phyloP scores from a whole-genome alignment of 495 filamentous ascomycete species.

The Annulohypoxylon stygium region DNA sequence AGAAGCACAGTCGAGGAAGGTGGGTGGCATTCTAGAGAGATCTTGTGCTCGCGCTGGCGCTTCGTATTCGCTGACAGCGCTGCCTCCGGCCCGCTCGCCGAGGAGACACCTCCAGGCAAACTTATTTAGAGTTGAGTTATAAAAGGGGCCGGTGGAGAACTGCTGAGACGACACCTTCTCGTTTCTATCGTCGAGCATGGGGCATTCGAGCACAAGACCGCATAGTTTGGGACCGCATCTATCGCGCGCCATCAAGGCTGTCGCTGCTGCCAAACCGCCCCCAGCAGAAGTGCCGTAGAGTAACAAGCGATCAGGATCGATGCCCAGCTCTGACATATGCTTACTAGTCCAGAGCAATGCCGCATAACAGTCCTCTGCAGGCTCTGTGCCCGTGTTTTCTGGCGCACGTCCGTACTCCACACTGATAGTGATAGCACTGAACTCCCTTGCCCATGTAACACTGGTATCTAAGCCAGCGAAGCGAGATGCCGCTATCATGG shows the following conservation, averaged over 20 bases:
- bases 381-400: constrained; percentile 49
- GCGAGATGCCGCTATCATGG: constrained; percentile 49
- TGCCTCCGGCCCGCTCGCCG: constrained; percentile 49
- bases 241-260: constrained; percentile 52
- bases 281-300: constrained; percentile 56
- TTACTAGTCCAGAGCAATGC: constrained; percentile 46
- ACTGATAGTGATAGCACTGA: constrained; percentile 50
- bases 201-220: constrained; percentile 51
- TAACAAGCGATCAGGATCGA: constrained; percentile 53
- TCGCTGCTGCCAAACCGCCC: constrained; percentile 53
- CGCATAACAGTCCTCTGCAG: constrained; percentile 50
- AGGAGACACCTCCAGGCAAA: constrained; percentile 54
- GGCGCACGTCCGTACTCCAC: constrained; percentile 56
- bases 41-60: constrained; percentile 53
- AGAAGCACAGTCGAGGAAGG: constrained; percentile 53
- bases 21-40: constrained; percentile 49
- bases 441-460: constrained; percentile 50
- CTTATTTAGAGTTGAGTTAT: constrained; percentile 51
- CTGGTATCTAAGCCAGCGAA: constrained; percentile 52
- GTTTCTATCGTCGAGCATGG: constrained; percentile 56
- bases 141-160: constrained; percentile 50
- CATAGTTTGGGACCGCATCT: constrained; percentile 50
- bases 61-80: constrained; percentile 50
- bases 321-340: constrained; percentile 46
- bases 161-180: constrained; percentile 50